Conservation (phyloP, 345 rosid species). For the Eutrema yunnanense region DNA sequence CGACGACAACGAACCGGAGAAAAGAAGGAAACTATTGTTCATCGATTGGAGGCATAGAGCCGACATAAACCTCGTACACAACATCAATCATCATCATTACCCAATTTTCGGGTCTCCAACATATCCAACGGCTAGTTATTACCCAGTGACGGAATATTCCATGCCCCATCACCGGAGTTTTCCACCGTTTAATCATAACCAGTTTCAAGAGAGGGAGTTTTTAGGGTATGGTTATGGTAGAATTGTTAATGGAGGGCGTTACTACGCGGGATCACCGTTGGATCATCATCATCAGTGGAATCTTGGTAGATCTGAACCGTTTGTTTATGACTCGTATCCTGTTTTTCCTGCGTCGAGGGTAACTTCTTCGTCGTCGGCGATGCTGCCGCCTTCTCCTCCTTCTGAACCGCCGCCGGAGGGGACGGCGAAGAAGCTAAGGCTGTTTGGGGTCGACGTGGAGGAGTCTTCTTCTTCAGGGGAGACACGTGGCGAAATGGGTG, state of each 20-base stretch:
- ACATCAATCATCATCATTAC: slow-evolving; percentile 8
- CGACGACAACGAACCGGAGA: slow-evolving; percentile 41
- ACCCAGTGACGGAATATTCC: slow-evolving; percentile 19
- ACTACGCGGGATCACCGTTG: slow-evolving; percentile 38
- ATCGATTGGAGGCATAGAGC: slow-evolving; percentile 79
- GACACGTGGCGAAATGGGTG: slow-evolving; percentile 17
- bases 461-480: slow-evolving; percentile 37
- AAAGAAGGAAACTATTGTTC: slow-evolving; percentile 37
- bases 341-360: slow-evolving; percentile 28
- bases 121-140: slow-evolving; percentile 7
- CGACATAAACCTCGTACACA: slow-evolving; percentile 22
- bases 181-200: slow-evolving; percentile 8
- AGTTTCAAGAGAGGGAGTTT: slow-evolving; percentile 19
- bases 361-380: background rate
- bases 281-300: slow-evolving; percentile 19
- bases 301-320: slow-evolving; percentile 31
- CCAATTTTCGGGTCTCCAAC: slow-evolving; percentile 7
- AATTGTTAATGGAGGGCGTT: slow-evolving; percentile 10
- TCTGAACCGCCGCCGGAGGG: background rate
- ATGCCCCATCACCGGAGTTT: slow-evolving; percentile 12
- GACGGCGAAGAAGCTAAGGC: slow-evolving; percentile 46
- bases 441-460: slow-evolving; percentile 66
- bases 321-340: slow-evolving; percentile 58
- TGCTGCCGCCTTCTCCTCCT: slow-evolving; percentile 3
- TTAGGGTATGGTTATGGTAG: slow-evolving; percentile 24